phyloP scores from a whole-genome alignment of 306 rosid species.

The Trifolium pratense region DNA sequence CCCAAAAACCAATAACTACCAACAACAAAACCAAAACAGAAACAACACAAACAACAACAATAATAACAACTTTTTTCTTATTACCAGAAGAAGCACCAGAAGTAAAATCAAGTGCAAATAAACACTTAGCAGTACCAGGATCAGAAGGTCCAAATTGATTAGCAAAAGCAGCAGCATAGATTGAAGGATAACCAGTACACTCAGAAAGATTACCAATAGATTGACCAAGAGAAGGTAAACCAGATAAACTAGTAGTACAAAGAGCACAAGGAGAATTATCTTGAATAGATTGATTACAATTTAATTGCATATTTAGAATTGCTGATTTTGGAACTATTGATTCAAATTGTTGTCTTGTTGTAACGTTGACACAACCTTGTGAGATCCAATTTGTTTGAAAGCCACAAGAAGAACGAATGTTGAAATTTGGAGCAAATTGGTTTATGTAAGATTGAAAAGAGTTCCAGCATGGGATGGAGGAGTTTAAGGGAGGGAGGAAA shows the following conservation, averaged over 20 bases:
- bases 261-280: conserved; percentile 79
- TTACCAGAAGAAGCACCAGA: conserved; percentile 34
- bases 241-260: conserved; percentile 59
- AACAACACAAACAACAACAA: conserved; percentile 46
- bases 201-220: conserved; percentile 66
- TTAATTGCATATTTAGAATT: conserved; percentile 17
- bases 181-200: conserved; percentile 56
- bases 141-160: conserved; percentile 67
- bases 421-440: conserved; percentile 15
- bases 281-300: conserved; percentile 64
- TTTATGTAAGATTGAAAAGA: conserved; percentile 43
- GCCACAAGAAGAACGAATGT: conserved; percentile 46
- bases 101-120: conserved; percentile 50
- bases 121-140: conserved; percentile 68
- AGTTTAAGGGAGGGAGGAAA: conserved; percentile 52
- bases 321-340: conserved; percentile 23
- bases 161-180: conserved; percentile 75
- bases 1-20: conserved; percentile 49
- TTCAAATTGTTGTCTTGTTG: conserved; percentile 60
- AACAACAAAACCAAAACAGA: conserved; percentile 41
- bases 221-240: conserved; percentile 46
- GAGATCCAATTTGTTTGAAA: conserved; percentile 37
- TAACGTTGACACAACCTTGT: conserved; percentile 73
- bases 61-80: conserved; percentile 42
- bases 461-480: conserved; percentile 38